Conservation (phyloP, 2,329 filamentous ascomycete genomes). For the Didymella pomorum region DNA sequence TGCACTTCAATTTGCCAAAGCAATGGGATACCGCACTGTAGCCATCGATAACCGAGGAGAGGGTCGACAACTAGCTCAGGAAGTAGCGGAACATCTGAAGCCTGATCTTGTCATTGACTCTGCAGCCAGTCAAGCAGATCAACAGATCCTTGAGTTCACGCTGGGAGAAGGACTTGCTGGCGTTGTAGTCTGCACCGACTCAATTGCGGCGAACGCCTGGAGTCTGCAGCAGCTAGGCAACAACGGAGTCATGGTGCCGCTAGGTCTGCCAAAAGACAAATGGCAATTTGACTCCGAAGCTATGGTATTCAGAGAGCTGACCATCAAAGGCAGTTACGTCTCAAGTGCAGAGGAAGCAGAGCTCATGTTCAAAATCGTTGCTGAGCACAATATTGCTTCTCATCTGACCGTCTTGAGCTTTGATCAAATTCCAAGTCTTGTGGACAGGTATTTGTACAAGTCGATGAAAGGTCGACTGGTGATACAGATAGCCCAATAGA, state of each 20-base stretch:
- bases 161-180: constrained; percentile 35
- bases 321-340: constrained; percentile 39
- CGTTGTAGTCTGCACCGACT: constrained; percentile 40
- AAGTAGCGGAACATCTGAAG: constrained; percentile 26
- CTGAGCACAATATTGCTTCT: constrained; percentile 29
- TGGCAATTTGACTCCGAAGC: constrained; percentile 39
- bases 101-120: constrained; percentile 35
- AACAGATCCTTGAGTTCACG: constrained; percentile 28
- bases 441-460: constrained; percentile 29
- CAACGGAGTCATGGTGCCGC: constrained; percentile 34
- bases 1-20: constrained; percentile 73
- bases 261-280: constrained; percentile 36
- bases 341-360: constrained; percentile 35
- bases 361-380: constrained; percentile 36
- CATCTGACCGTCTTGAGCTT: constrained; percentile 35
- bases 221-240: constrained; percentile 35
- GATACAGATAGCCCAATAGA: constrained; percentile 26
- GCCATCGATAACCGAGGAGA: constrained; percentile 39
- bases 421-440: constrained; percentile 32
- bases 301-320: constrained; percentile 36
- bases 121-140: constrained; percentile 20
- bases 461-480: constrained; percentile 38
- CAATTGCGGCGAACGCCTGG: constrained; percentile 34
- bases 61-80: constrained; percentile 30
- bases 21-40: constrained; percentile 33